Evolutionary conservation across 768 basidiomycete genomes (phyloP), one percentile per base, ranked within the genome.

Genomic region (Tricholoma saponaceum): DNA sequence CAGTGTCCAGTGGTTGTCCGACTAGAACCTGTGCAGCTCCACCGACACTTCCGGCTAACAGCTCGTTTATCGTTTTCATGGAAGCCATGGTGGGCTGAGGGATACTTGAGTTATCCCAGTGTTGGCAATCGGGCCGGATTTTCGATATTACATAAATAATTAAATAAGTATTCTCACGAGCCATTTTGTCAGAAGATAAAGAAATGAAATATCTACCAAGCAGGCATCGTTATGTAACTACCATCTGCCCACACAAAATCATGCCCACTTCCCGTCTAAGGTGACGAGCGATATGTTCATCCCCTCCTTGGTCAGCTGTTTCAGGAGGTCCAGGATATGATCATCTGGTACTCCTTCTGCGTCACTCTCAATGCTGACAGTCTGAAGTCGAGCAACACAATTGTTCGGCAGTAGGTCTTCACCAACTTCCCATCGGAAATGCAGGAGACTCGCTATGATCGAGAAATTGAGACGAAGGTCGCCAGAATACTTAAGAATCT

Each of bases 1-100:
- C 71, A 0, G 92, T 94, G 66, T 94, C 92, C 25, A 95, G 77
- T 1, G 92, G 92, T 63, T 96, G 95, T 2, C 95, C 94, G n/a
- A 95, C 89, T 10, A 98, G 76, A 12, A 98, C 95, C 65, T 98
- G 96, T 0, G 92, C 87, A 1, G 94, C 94, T n/a, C 96, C 96
- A 30, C 86, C 95, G 6, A 92, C 81, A 69, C 90, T 92, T 5
- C 95, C 95, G 0, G 95, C 89, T 22, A 95, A 71, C 26, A 98
- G 83, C 67, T 92, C 91, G 63, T 93, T 92, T 37, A 87, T 67
- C 0, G 89, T 91, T 46, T 81, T 73, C n/a, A 81, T 70, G 9
- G 77, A 62, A 35, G 51, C 53, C 55, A 65, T 65, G 20, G 22
- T 58, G 33, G 18, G 14, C 13, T 37, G n/a, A n/a, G n/a, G n/a